Evolutionary conservation across 2,329 filamentous ascomycete genomes (phyloP).

Genomic region (Sporothrix phasma): DNA sequence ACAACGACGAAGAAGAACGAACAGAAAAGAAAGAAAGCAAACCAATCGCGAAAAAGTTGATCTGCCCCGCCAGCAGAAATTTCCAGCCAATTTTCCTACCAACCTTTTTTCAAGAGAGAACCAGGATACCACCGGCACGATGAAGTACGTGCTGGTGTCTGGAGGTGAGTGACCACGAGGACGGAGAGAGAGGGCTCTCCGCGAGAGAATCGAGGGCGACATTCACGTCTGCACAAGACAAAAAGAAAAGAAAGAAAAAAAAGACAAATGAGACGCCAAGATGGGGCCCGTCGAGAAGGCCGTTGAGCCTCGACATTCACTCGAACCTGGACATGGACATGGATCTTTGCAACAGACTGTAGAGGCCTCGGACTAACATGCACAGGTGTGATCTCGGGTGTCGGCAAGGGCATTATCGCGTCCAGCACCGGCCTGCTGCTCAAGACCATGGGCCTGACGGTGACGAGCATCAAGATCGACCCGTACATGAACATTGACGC

Average conservation of each 20-base stretch:
- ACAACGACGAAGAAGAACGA: slow-evolving; percentile 6
- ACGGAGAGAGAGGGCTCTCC: neutral
- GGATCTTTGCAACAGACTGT: neutral
- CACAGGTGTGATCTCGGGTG: slow-evolving; percentile 21
- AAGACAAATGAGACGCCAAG: neutral
- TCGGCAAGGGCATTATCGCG: slow-evolving; percentile 22
- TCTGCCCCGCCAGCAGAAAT: neutral
- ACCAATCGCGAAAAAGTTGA: neutral
- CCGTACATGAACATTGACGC: slow-evolving; percentile 36
- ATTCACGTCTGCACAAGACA: neutral
- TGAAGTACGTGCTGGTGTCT: slow-evolving; percentile 22
- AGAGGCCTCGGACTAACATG: neutral
- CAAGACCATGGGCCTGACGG: slow-evolving; percentile 70
- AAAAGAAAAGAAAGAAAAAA: neutral
- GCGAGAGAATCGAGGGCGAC: neutral
- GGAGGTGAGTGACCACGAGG: slow-evolving; percentile 17
- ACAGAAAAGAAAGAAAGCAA: neutral
- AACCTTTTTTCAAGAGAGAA: neutral
- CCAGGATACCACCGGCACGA: slow-evolving; percentile 15
- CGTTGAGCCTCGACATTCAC: too few relatives aligned
- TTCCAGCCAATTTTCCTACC: neutral
- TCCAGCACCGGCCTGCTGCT: slow-evolving; percentile 51
- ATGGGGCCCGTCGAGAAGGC: too few relatives aligned
- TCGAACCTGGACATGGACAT: neutral
- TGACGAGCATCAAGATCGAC: slow-evolving; percentile 45